Evolutionary conservation across 164 flowering plant species (phyloP).

Genomic region (Vitis rupestris): DNA sequence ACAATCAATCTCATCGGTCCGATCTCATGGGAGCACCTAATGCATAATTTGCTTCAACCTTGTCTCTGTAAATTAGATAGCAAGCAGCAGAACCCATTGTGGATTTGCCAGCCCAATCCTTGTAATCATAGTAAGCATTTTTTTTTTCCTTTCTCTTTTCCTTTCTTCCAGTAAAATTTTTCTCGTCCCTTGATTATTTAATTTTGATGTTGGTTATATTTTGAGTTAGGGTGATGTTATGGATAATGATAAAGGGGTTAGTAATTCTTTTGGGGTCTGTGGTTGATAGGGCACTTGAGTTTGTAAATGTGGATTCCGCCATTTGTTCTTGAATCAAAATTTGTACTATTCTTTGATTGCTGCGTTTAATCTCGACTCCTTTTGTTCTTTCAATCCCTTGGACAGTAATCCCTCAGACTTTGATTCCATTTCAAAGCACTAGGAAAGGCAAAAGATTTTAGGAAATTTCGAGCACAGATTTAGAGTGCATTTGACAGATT

Average conservation of each 20-base stretch:
- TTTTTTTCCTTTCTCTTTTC: not conserved
- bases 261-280: slow-evolving; percentile 18
- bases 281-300: slow-evolving; percentile 11
- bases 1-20: slow-evolving; percentile 79
- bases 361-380: not conserved
- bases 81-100: not conserved
- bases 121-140: slow-evolving; percentile 20
- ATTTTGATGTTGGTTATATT: not conserved
- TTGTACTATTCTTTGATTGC: slow-evolving; percentile 14
- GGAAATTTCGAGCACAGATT: too few species aligned
- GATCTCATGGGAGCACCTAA: slow-evolving; percentile 88
- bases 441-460: too few species aligned
- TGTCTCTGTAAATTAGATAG: slow-evolving; percentile 41
- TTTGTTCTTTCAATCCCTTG: not conserved
- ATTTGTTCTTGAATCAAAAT: not conserved
- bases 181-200: not conserved
- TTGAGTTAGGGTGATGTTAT: slow-evolving; percentile 13
- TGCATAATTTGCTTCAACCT: not conserved
- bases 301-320: slow-evolving; percentile 26
- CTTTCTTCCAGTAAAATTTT: not conserved
- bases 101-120: slow-evolving; percentile 11
- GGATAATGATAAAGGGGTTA: slow-evolving; percentile 18
- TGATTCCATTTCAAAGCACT: too few species aligned
- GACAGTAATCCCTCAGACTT: not conserved
- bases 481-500: too few species aligned